These are phyloP conservation scores for Botrytis tulipae DNA, from an alignment of 2,329 filamentous ascomycete species.

Conservation along the genomic window DNA sequence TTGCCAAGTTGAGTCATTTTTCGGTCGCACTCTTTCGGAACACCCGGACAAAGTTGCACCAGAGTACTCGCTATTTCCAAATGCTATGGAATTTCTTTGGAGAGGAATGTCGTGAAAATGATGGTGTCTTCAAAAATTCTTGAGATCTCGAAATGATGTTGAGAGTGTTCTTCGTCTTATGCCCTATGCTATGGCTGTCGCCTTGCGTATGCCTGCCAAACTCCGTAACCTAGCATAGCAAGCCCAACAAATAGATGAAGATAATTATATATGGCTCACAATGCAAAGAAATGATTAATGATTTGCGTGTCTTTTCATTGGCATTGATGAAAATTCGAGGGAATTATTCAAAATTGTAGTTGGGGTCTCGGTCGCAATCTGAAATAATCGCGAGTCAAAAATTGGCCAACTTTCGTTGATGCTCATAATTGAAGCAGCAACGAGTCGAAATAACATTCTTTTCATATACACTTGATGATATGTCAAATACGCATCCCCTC, in stretches of 20 bases:
- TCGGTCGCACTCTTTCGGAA: conserved; percentile 7
- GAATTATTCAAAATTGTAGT: background rate
- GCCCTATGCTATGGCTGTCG: background rate
- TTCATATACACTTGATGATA: conserved; percentile 11
- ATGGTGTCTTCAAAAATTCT: background rate
- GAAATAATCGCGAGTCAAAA: conserved; percentile 16
- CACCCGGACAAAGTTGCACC: conserved; percentile 10
- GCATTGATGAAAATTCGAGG: background rate
- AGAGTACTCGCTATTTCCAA: background rate
- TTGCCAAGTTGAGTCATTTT: conserved; percentile 4
- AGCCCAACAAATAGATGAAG: background rate
- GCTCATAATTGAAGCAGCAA: background rate
- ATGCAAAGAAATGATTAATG: background rate
- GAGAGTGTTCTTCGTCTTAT: background rate
- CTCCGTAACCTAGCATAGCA: background rate
- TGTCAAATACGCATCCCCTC: conserved; percentile 10
- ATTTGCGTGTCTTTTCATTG: background rate
- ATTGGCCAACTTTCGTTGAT: conserved; percentile 8
- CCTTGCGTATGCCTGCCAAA: background rate
- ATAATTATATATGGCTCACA: background rate
- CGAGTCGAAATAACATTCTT: background rate
- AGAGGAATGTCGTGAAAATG: background rate
- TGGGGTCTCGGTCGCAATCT: conserved; percentile 15
- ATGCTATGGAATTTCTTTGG: background rate
- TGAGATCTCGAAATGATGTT: background rate